Evolutionary conservation across 2,329 filamentous ascomycete genomes (phyloP).

Genomic region (Didymella glomerata): DNA sequence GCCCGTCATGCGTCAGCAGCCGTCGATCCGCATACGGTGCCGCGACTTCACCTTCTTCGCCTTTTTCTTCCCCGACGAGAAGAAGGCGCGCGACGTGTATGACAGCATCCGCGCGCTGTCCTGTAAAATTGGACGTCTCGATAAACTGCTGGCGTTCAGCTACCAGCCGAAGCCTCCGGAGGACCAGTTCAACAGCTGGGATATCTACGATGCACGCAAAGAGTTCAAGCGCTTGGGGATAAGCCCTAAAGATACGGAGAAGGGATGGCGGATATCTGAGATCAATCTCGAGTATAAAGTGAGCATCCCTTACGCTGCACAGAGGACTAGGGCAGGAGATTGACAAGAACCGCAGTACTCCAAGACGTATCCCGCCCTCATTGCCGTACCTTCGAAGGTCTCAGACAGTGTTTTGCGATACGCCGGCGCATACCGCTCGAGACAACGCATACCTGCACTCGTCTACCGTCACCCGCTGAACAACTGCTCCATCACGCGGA

Average conservation of each 20-base stretch:
- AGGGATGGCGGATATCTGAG: conserved; percentile 86
- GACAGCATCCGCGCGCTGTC: conserved; percentile 84
- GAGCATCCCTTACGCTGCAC: conserved; percentile 21
- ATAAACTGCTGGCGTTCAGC: conserved; percentile 89
- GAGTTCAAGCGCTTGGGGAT: conserved; percentile 91
- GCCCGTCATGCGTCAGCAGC: conserved; percentile 72
- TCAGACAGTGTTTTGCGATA: conserved; percentile 98
- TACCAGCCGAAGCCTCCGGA: conserved; percentile 80
- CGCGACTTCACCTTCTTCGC: conserved; percentile 94
- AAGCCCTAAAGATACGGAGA: conserved; percentile 77
- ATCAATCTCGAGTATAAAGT: conserved; percentile 87
- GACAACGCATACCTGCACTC: conserved; percentile 84
- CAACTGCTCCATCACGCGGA: conserved; percentile 94
- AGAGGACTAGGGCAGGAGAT: neutral
- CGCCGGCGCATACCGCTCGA: conserved; percentile 86
- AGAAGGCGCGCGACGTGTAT: conserved; percentile 81
- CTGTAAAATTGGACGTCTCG: conserved; percentile 81
- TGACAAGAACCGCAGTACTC: conserved; percentile 68
- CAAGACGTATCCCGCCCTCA: conserved; percentile 85
- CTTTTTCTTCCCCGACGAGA: conserved; percentile 82
- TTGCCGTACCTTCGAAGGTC: conserved; percentile 86
- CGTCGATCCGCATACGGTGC: conserved; percentile 85
- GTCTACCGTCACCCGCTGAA: conserved; percentile 97
- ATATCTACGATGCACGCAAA: conserved; percentile 81
- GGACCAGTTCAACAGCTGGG: conserved; percentile 79